Evolutionary conservation across 805 yeast genomes (phyloP).

Genomic region (Monosporozyma solicola): DNA sequence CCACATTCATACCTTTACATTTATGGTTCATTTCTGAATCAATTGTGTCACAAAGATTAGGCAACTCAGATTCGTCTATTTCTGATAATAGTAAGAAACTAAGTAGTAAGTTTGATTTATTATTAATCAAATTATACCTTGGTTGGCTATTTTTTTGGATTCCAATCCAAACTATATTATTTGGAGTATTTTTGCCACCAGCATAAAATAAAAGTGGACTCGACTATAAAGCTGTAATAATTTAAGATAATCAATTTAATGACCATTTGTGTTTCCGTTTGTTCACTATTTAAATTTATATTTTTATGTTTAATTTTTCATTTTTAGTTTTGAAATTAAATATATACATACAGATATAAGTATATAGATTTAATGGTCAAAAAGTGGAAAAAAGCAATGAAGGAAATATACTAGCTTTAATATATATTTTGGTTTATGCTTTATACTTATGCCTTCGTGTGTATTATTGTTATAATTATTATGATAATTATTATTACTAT

Average conservation of each 20-base stretch:
- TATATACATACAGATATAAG: neutral
- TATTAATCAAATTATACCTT: conserved; percentile 32
- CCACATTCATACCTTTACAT: conserved; percentile 66
- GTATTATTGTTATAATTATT: neutral
- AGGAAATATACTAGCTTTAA: neutral
- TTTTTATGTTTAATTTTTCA: neutral
- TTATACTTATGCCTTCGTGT: neutral
- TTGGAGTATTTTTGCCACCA: conserved; percentile 84
- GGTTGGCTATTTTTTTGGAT: conserved; percentile 54
- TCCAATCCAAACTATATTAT: conserved; percentile 59
- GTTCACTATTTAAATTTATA: no score
- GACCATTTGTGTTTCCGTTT: no score
- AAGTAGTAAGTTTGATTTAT: conserved; percentile 10
- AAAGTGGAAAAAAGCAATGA: neutral
- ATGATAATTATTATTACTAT: neutral
- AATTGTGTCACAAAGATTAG: conserved; percentile 12
- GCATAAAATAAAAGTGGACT: conserved; percentile 39
- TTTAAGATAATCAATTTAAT: neutral
- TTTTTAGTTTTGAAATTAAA: neutral
- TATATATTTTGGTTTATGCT: neutral
- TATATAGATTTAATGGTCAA: neutral
- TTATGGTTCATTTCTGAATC: conserved; percentile 59
- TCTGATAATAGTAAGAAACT: conserved; percentile 4
- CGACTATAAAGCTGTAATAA: no score
- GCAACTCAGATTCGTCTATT: conserved; percentile 8